Base-by-base conservation (phyloP, 2,329 filamentous ascomycete species). In the Beauveria varroae region DNA sequence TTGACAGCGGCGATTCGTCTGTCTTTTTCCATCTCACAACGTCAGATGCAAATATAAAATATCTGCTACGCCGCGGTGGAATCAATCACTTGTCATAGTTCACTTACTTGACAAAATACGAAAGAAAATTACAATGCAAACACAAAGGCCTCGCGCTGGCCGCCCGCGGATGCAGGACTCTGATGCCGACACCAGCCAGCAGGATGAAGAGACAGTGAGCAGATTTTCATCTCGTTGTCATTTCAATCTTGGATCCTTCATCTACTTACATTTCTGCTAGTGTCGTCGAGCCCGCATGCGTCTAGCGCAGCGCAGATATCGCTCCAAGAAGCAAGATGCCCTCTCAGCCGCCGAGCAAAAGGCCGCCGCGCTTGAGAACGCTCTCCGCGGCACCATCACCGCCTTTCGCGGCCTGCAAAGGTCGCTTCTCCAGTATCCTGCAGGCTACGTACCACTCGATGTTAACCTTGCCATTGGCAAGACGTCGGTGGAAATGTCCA, bases 261-360 rank as follows among this genome's bases (percentile, higher is more conserved):
- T 14, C 30, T 14, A 26, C 47, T 59, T 7, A 44, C 47, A 37
- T n/a, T 22, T n/a, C 3, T 8, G 2, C 22, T 41, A 62, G 60
- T 58, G 37, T 12, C 60, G 60, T 10, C 37, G 54, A 16, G 16
- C 40, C 5, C 55, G 60, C 3, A 62, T 62, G 60, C 53, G 60
- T 30, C 60, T 58, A 5, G 54, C 60, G 10, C 60, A 62, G 49
- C 60, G 60, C 41, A 37, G 47, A 14, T 62, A 62, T 34, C 60
- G 60, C 41, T 57, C 54, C 60, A 62, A 62, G 41, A 62, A 62
- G 40, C 54, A 58, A 28, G 60, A 58, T 54, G 34, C 46, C 16
- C 54, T 62, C 46, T 34, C 54, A 2, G 60, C 60, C 9, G 60
- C 60, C n/a, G 54, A 57, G 60, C 54, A 58, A 54, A 62, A 62